Evolutionary conservation across 2,329 filamentous ascomycete genomes (phyloP).

Genomic region (Nemania diffusa): DNA sequence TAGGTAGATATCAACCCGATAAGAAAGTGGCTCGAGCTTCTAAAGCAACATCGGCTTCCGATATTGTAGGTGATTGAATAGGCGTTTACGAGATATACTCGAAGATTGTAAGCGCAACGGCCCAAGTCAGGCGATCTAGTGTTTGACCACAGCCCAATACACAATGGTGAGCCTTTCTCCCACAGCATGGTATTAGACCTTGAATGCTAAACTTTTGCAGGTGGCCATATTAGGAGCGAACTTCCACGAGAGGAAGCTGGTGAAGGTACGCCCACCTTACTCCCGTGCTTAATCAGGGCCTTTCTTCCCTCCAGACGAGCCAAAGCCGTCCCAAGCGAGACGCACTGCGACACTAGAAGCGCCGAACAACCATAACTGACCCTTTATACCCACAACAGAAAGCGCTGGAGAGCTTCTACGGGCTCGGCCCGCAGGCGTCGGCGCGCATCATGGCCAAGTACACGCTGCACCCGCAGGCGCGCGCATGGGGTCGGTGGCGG

Average conservation of each 20-base stretch:
- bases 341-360: not conserved
- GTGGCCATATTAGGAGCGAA: conserved; percentile 88
- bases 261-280: conserved; percentile 70
- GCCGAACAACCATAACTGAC: conserved; percentile 12
- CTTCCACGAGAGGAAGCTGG: conserved; percentile 84
- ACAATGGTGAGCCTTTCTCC: conserved; percentile 32
- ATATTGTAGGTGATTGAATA: conserved; percentile 14
- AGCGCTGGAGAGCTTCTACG: conserved; percentile 87
- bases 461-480: conserved; percentile 85
- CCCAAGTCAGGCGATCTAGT: conserved; percentile 19
- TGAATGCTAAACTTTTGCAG: conserved; percentile 54
- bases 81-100: conserved; percentile 11
- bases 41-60: conserved; percentile 23
- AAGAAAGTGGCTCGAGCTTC: conserved; percentile 31
- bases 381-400: conserved; percentile 57
- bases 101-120: conserved; percentile 14
- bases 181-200: not conserved
- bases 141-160: conserved; percentile 14
- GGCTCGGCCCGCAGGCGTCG: conserved; percentile 77
- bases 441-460: conserved; percentile 85
- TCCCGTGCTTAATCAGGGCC: conserved; percentile 25
- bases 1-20: conserved; percentile 30
- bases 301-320: not conserved
- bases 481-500: conserved; percentile 78
- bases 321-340: not conserved